A percentile compares a stretch with the other conserved stretches of the same genome.
phyloP scores from a whole-genome alignment of 1,139 yeast genomes.

The Blastobotrys aristatus region DNA sequence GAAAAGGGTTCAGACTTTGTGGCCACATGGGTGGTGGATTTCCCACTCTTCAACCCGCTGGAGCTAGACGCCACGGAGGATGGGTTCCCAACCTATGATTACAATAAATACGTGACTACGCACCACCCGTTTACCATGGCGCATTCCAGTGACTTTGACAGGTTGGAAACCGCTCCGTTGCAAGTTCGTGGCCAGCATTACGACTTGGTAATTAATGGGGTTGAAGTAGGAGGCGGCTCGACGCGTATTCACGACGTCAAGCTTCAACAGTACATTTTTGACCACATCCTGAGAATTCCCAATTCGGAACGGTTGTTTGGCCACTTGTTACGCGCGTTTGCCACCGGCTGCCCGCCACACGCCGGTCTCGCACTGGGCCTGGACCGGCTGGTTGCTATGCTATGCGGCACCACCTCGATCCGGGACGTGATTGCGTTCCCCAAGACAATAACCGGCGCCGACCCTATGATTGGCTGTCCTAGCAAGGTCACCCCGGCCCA shows the following conservation, averaged over 20 bases:
- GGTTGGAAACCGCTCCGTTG: constrained; percentile 51
- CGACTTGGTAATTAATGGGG: constrained; percentile 90
- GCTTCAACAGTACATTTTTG: constrained; percentile 60
- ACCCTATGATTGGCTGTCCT: constrained; percentile 85
- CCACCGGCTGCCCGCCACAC: constrained; percentile 96
- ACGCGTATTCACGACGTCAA: constrained; percentile 85
- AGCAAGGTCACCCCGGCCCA: constrained; percentile 49
- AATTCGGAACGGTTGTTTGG: constrained; percentile 70
- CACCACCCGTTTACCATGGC: constrained; percentile 99
- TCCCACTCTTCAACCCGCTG: constrained; percentile 81
- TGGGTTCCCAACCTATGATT: constrained; percentile 60
- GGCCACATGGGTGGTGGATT: constrained; percentile 82
- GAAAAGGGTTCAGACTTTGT: constrained; percentile 41
- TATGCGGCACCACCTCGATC: constrained; percentile 66
- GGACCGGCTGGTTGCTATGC: constrained; percentile 89
- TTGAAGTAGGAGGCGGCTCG: constrained; percentile 96
- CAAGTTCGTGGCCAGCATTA: constrained; percentile 86
- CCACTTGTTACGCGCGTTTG: constrained; percentile 74
- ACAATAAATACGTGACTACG: constrained; percentile 53
- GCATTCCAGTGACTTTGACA: constrained; percentile 58
- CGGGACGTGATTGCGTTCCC: constrained; percentile 97
- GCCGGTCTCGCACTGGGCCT: constrained; percentile 96
- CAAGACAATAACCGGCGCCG: constrained; percentile 82
- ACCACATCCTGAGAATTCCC: constrained; percentile 29
- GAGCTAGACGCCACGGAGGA: constrained; percentile 22